phyloP scores from a whole-genome alignment of 768 basidiomycete genomes.

The Imleria badia region DNA sequence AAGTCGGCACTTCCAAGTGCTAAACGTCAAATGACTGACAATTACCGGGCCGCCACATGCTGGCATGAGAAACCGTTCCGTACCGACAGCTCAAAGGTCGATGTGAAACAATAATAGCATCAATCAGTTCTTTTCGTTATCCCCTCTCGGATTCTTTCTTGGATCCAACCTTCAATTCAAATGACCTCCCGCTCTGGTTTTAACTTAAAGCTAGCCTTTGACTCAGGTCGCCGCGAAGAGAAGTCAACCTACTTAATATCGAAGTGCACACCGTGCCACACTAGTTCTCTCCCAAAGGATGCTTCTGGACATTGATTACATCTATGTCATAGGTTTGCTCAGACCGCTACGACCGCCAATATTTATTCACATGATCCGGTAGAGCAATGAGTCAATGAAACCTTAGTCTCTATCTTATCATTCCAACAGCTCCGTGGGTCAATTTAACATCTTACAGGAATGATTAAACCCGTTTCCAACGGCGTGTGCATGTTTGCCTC shows the following conservation, averaged over 20 bases:
- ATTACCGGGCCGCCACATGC: neutral
- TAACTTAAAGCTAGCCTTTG: constrained; percentile 22
- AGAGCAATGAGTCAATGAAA: neutral
- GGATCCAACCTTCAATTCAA: neutral
- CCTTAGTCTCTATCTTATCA: neutral
- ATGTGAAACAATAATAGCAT: constrained; percentile 17
- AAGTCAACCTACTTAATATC: constrained; percentile 3
- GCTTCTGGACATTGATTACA: too few relatives aligned
- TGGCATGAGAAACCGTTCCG: constrained; percentile 20
- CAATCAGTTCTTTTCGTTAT: constrained; percentile 2
- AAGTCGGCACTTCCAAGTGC: too few relatives aligned
- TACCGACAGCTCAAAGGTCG: constrained; percentile 16
- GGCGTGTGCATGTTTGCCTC: neutral
- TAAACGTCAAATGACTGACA: neutral
- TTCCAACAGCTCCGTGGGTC: neutral
- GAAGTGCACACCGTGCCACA: neutral
- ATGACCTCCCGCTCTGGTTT: neutral
- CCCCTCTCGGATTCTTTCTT: constrained; percentile 19
- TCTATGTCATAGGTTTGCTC: neutral
- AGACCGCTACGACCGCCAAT: too few relatives aligned
- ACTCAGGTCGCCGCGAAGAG: constrained; percentile 13
- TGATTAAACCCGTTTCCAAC: neutral
- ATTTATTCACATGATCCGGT: neutral
- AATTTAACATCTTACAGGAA: neutral
- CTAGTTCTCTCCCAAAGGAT: neutral